Conservation (phyloP, 345 rosid species). For the Lepidium didymum region DNA sequence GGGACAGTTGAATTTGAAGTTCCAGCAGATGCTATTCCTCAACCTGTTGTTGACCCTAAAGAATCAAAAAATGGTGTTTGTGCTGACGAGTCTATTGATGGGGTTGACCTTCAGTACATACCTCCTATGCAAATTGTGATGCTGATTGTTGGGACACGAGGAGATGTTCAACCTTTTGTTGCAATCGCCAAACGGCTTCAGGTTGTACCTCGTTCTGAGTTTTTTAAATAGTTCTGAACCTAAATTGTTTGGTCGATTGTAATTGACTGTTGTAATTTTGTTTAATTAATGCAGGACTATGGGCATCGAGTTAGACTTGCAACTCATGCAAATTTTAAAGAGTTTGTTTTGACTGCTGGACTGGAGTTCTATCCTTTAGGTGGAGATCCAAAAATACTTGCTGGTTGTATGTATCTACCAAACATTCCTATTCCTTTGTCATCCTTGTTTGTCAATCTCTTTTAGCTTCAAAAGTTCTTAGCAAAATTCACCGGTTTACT, state of each 20-base stretch:
- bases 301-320: slow-evolving; percentile 99
- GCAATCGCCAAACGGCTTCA: slow-evolving; percentile 81
- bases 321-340: slow-evolving; percentile 96
- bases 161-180: slow-evolving; percentile 89
- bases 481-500: slow-evolving; percentile 8
- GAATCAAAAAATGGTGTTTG: slow-evolving; percentile 32
- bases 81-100: slow-evolving; percentile 63
- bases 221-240: neutral
- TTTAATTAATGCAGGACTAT: slow-evolving; percentile 77
- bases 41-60: slow-evolving; percentile 27
- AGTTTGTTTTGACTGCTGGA: slow-evolving; percentile 95
- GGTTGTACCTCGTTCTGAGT: slow-evolving; percentile 26
- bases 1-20: slow-evolving; percentile 94
- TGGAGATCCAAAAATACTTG: slow-evolving; percentile 97
- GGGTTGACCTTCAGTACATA: slow-evolving; percentile 46
- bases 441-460: neutral
- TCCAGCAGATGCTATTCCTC: slow-evolving; percentile 69
- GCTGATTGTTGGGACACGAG: slow-evolving; percentile 76
- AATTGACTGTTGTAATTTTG: neutral
- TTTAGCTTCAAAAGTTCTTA: neutral
- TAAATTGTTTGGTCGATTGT: neutral
- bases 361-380: slow-evolving; percentile 95
- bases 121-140: slow-evolving; percentile 71
- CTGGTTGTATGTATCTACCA: slow-evolving; percentile 73
- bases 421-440: slow-evolving; percentile 1